Evolutionary conservation across 768 basidiomycete species (phyloP), one percentile per base, ranked within the genome.

Genomic region (Phlebiopsis flavidoalba): DNA sequence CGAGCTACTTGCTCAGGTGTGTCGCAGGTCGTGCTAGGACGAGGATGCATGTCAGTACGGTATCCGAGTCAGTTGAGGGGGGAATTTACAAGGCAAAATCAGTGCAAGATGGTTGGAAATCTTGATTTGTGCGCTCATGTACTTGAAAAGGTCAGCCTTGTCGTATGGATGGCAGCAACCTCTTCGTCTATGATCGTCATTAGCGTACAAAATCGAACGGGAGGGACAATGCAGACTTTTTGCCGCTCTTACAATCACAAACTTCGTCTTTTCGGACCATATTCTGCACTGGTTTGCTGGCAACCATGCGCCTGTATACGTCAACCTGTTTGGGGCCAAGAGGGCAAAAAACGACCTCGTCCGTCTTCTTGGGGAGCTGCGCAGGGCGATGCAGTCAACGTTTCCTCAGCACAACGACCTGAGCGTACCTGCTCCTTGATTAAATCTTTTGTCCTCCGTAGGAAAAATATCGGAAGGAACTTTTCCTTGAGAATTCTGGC

Each of bases 311-410:
- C 64, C 84, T 88, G 72, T 97, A 96, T 0, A 87, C 90, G 15
- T 72, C 69, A 31, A 85, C 81, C 73, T 97, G 95, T 37, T 74
- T 78, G 0, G 75, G 60, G 0, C 90, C 90, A 53, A 98, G 75
- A 15, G 94, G 95, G 68, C 96, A 99, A 67, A 98, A 96, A 5
- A 97, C 93, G 14, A 98, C 90, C 68, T 93, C 79, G 65, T 99
- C 96, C 0, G 81, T 81, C 76, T 99, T 99, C 62, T 80, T 79
- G 0, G 96, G 96, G 2, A 98, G 79, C 89, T 95, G 66, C 2
- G 43, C 14, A 22, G 5, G 22, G 19, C 19, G 40, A 46, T 24
- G 14, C 22, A 53, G 45, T 22, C 33, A 49, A n/a, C 51, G 35
- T 15, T 49, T 49, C 10, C 48, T 49, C 26, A 31, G 26, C 26